Evolutionary conservation across 2,329 filamentous ascomycete species (phyloP).

Genomic region (Colletotrichum ledebouriae): DNA sequence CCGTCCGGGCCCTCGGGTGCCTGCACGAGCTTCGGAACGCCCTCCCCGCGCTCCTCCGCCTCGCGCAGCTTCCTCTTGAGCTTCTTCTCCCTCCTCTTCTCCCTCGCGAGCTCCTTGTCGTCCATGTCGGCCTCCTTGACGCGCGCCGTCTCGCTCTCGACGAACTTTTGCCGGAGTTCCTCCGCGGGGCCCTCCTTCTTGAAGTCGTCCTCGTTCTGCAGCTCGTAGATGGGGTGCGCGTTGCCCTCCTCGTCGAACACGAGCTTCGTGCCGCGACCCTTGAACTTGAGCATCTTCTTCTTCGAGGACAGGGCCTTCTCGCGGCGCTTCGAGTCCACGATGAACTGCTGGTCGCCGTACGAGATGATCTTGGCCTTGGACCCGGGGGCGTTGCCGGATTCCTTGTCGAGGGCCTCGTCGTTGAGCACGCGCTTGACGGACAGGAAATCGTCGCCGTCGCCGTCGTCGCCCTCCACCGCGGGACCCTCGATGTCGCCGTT

Average conservation of each 20-base stretch:
- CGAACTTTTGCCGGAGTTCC: conserved; percentile 80
- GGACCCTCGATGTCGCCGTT: conserved; percentile 66
- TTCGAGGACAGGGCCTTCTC: conserved; percentile 97
- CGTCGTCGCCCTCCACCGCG: conserved; percentile 64
- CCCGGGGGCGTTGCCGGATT: conserved; percentile 56
- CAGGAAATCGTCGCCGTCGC: conserved; percentile 85
- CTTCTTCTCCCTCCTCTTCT: conserved; percentile 83
- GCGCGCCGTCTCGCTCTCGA: conserved; percentile 79
- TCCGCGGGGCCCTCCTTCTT: conserved; percentile 79
- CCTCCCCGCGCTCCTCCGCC: conserved; percentile 62
- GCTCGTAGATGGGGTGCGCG: conserved; percentile 86
- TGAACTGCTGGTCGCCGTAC: conserved; percentile 77
- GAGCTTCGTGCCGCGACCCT: conserved; percentile 86
- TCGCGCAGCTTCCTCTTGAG: conserved; percentile 80
- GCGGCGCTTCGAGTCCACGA: conserved; percentile 94
- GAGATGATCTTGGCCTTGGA: conserved; percentile 71
- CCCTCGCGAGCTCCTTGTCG: conserved; percentile 85
- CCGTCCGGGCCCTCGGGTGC: conserved; percentile 52
- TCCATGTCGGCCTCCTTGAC: conserved; percentile 82
- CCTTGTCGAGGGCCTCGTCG: conserved; percentile 73
- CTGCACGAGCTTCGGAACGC: conserved; percentile 46
- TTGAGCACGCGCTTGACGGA: conserved; percentile 89
- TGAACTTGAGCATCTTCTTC: conserved; percentile 92
- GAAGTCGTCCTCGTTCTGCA: conserved; percentile 89
- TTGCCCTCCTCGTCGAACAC: conserved; percentile 94